phyloP scores from a whole-genome alignment of 768 basidiomycete species.

The Xerocomellus dryophilus region DNA sequence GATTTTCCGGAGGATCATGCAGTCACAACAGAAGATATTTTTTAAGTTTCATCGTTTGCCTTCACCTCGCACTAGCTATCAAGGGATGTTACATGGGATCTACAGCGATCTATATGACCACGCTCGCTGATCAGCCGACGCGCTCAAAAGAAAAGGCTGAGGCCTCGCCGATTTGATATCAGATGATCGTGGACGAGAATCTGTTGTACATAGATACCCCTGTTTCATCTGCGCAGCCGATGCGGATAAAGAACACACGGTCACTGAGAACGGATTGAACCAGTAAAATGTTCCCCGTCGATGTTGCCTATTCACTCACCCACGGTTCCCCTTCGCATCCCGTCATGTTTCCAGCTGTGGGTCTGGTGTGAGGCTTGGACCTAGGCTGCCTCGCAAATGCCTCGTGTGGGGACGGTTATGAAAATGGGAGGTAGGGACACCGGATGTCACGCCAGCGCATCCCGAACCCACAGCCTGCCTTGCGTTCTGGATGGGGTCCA shows the following conservation, averaged over 20 bases:
- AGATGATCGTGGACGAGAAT: conserved; percentile 8
- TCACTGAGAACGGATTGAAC: not conserved
- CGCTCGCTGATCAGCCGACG: conserved; percentile 11
- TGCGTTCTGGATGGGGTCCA: conserved; percentile 3
- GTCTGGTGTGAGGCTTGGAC: not conserved
- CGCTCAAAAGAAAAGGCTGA: not conserved
- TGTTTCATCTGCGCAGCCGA: conserved; percentile 20
- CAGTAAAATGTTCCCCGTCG: not conserved
- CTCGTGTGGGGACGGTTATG: conserved; percentile 14
- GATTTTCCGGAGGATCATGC: not conserved
- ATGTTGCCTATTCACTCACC: not conserved
- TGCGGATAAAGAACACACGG: conserved; percentile 7
- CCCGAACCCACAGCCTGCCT: not conserved
- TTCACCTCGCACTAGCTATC: not conserved
- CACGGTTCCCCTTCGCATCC: not conserved
- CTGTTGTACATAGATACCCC: conserved; percentile 2
- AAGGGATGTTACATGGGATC: not conserved
- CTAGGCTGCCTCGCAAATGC: conserved; percentile 22
- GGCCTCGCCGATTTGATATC: conserved; percentile 22
- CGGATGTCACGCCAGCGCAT: not conserved
- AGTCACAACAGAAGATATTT: not conserved
- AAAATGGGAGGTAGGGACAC: not conserved
- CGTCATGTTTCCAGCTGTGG: not conserved
- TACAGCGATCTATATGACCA: conserved; percentile 11
- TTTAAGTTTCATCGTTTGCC: not conserved